Conservation (phyloP, 1,284 basidiomycete genomes). For the Flammula alnicola region DNA sequence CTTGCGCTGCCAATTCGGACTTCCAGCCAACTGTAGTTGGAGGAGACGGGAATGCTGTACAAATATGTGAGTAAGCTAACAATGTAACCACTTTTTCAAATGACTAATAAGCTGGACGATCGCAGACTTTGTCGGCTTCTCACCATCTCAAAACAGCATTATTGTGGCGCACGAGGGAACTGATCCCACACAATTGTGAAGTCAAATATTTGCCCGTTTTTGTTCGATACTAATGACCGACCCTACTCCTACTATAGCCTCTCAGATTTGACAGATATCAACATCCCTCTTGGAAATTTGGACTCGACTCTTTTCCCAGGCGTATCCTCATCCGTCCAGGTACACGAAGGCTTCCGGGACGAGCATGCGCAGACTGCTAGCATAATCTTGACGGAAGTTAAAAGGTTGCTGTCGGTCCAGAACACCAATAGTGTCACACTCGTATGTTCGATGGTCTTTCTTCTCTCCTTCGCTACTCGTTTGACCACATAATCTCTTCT, state of each 20-base stretch:
- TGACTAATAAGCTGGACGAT: constrained; percentile 11
- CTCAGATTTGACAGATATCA: constrained; percentile 52
- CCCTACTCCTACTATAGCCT: constrained; percentile 13
- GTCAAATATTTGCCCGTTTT: no score
- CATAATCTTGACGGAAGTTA: constrained; percentile 44
- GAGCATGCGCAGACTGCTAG: constrained; percentile 47
- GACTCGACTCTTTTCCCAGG: constrained; percentile 54
- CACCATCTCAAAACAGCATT: constrained; percentile 47
- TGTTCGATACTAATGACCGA: constrained; percentile 1
- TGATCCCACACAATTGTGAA: constrained; percentile 52
- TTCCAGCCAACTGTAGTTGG: constrained; percentile 50
- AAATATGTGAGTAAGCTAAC: constrained; percentile 41
- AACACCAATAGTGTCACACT: constrained; percentile 38
- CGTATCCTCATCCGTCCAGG: constrained; percentile 39
- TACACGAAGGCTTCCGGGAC: constrained; percentile 54
- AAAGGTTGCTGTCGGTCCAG: constrained; percentile 38
- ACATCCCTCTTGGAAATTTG: constrained; percentile 40
- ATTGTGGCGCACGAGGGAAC: constrained; percentile 58
- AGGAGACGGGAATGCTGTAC: constrained; percentile 50
- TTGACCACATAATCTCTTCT: neutral
- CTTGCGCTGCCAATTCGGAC: constrained; percentile 47
- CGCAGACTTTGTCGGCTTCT: constrained; percentile 51
- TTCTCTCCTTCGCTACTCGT: constrained; percentile 1
- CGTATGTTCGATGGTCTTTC: constrained; percentile 31
- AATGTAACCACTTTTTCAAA: constrained; percentile 35